Conservation (phyloP, 1,284 basidiomycete species). For the Naganishia sp. region DNA sequence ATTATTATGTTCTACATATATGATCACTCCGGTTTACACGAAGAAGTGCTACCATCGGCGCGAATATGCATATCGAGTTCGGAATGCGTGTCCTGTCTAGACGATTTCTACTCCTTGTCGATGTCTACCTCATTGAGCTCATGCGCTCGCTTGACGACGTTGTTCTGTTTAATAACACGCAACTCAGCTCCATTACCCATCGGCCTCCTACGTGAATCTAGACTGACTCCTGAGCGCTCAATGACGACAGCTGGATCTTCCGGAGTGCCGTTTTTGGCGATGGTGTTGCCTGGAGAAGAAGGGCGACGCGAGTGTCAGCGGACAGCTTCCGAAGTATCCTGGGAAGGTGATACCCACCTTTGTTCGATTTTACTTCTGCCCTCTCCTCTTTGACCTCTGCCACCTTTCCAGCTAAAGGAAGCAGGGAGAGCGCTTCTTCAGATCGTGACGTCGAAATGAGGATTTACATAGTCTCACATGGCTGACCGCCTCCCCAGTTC, state of each 20-base stretch:
- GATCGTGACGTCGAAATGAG: neutral
- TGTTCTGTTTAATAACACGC: constrained; percentile 35
- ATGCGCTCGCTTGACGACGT: constrained; percentile 46
- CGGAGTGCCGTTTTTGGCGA: constrained; percentile 46
- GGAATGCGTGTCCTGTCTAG: too few relatives aligned
- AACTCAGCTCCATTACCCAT: neutral
- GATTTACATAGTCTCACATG: constrained; percentile 37
- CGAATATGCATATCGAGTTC: too few relatives aligned
- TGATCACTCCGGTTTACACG: too few relatives aligned
- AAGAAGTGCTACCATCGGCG: too few relatives aligned
- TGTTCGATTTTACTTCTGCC: constrained; percentile 45
- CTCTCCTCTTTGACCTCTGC: constrained; percentile 43
- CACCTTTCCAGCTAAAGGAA: constrained; percentile 42
- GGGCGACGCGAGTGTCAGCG: neutral
- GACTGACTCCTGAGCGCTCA: constrained; percentile 44
- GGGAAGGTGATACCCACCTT: constrained; percentile 16
- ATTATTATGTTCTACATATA: too few relatives aligned
- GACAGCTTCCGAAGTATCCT: neutral
- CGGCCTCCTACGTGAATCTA: neutral
- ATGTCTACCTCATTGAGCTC: constrained; percentile 45
- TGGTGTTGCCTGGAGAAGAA: constrained; percentile 38
- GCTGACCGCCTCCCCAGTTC: constrained; percentile 48
- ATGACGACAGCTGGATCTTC: constrained; percentile 50
- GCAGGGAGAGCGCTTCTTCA: neutral
- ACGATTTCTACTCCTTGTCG: neutral